These are phyloP conservation scores for Boletellus emodensis DNA, from an alignment of 768 basidiomycete species.

Conservation along the genomic window DNA sequence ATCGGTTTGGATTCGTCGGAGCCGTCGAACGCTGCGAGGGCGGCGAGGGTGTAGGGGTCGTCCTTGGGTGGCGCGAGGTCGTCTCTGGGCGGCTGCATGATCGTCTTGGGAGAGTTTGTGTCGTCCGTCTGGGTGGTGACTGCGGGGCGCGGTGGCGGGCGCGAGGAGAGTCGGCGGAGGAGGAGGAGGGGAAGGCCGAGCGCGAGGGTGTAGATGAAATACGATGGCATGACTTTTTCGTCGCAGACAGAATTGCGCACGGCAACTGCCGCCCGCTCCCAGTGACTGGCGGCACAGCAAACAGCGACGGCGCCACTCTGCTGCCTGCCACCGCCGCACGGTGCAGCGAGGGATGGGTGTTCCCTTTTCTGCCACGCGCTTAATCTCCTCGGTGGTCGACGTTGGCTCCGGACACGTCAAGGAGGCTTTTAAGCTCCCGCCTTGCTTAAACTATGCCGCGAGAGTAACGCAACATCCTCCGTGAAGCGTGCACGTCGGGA, in stretches of 20 bases:
- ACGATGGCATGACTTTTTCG: conserved; percentile 9
- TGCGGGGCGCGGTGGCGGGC: conserved; percentile 4
- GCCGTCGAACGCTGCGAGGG: conserved; percentile 73
- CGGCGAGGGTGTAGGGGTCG: conserved; percentile 67
- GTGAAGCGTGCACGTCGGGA: conserved; percentile 22
- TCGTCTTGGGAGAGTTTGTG: conserved; percentile 43
- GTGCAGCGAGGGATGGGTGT: background rate
- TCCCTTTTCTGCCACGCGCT: no score
- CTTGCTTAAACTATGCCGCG: conserved; percentile 6
- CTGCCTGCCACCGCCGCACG: background rate
- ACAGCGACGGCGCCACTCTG: background rate
- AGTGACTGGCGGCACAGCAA: background rate
- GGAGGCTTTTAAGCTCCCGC: conserved; percentile 13
- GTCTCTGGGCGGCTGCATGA: conserved; percentile 65
- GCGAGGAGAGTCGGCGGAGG: conserved; percentile 9
- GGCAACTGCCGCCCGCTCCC: conserved; percentile 15
- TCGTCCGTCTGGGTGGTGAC: conserved; percentile 20
- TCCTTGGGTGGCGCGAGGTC: conserved; percentile 71
- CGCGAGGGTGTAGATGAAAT: conserved; percentile 30
- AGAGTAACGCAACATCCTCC: conserved; percentile 14
- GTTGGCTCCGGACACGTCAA: conserved; percentile 7
- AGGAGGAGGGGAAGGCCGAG: conserved; percentile 31
- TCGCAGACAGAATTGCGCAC: conserved; percentile 2
- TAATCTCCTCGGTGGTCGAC: conserved; percentile 6
- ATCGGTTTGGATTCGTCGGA: conserved; percentile 63